A percentile compares a stretch with the other conserved stretches of the same genome.
Conservation (phyloP, 371 early-diverging fungal genomes). For the Rhizopus sp. region DNA sequence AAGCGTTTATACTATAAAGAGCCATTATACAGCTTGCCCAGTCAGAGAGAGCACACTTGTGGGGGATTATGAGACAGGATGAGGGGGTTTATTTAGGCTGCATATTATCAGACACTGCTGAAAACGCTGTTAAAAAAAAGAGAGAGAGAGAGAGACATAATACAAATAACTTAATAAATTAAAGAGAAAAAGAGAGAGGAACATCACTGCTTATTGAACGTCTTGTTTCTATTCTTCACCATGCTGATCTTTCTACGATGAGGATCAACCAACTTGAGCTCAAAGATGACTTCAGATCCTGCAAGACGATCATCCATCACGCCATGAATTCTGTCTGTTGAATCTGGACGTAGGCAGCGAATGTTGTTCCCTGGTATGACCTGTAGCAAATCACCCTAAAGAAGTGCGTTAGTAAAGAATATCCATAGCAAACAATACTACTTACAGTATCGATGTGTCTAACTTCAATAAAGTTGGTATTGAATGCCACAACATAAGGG, state of each 20-base stretch:
- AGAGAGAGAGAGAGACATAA: too few species aligned
- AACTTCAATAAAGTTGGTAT: conserved; percentile 85
- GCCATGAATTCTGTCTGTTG: conserved; percentile 54
- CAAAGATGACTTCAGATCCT: conserved; percentile 41
- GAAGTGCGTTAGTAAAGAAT: background rate
- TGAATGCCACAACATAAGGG: conserved; percentile 90
- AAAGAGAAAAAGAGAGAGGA: background rate
- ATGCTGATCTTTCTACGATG: conserved; percentile 23
- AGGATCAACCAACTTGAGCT: conserved; percentile 34
- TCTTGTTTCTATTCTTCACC: conserved; percentile 21
- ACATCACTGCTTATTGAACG: background rate
- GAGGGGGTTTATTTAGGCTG: too few species aligned
- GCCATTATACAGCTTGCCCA: too few species aligned
- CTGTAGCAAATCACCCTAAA: conserved; percentile 61
- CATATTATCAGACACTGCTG: too few species aligned
- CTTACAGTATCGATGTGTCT: conserved; percentile 74
- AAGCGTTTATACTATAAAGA: too few species aligned
- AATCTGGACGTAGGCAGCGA: conserved; percentile 57
- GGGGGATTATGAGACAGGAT: too few species aligned
- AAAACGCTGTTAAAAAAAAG: too few species aligned
- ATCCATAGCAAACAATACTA: background rate
- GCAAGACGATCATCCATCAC: conserved; percentile 53
- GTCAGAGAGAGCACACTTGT: too few species aligned
- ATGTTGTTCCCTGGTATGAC: conserved; percentile 66
- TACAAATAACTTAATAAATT: background rate